Evolutionary conservation across 768 basidiomycete species (phyloP).

Genomic region (Boletellus emodensis): DNA sequence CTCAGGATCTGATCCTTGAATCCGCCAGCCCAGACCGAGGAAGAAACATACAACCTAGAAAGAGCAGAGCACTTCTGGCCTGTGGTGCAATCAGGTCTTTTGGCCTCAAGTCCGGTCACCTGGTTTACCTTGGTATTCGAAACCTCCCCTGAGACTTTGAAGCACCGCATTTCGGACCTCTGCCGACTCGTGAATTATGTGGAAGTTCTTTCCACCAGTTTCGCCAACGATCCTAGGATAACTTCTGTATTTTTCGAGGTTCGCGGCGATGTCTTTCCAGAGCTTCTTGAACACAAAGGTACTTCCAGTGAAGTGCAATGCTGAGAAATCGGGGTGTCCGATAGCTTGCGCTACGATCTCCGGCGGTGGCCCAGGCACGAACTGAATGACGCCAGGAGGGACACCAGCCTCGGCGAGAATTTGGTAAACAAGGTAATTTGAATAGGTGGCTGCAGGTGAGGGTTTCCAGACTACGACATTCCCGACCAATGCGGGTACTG

Average conservation of each 20-base stretch:
- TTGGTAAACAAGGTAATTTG: constrained; percentile 90
- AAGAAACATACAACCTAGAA: constrained; percentile 87
- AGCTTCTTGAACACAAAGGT: constrained; percentile 92
- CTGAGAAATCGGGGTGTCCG: constrained; percentile 73
- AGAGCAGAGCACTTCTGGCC: constrained; percentile 97
- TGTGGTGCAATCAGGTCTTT: constrained; percentile 21
- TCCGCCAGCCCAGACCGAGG: constrained; percentile 76
- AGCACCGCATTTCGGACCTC: constrained; percentile 87
- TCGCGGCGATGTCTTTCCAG: constrained; percentile 92
- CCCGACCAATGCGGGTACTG: constrained; percentile 88
- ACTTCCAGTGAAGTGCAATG: constrained; percentile 94
- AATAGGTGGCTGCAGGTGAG: constrained; percentile 90
- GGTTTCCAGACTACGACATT: constrained; percentile 98
- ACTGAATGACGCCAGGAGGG: constrained; percentile 94
- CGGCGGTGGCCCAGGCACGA: constrained; percentile 84
- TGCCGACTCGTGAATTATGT: constrained; percentile 83
- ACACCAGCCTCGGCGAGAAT: constrained; percentile 92
- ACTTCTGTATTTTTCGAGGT: constrained; percentile 80
- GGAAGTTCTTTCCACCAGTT: constrained; percentile 99
- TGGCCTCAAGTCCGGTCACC: neutral
- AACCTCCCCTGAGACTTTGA: constrained; percentile 83
- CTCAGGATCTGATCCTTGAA: constrained; percentile 78
- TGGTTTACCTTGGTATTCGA: constrained; percentile 85
- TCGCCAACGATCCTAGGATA: constrained; percentile 98
- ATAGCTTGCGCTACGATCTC: constrained; percentile 85